These are phyloP conservation scores for Podaxis pistillaris DNA, from an alignment of 768 basidiomycete genomes.

Conservation along the genomic window DNA sequence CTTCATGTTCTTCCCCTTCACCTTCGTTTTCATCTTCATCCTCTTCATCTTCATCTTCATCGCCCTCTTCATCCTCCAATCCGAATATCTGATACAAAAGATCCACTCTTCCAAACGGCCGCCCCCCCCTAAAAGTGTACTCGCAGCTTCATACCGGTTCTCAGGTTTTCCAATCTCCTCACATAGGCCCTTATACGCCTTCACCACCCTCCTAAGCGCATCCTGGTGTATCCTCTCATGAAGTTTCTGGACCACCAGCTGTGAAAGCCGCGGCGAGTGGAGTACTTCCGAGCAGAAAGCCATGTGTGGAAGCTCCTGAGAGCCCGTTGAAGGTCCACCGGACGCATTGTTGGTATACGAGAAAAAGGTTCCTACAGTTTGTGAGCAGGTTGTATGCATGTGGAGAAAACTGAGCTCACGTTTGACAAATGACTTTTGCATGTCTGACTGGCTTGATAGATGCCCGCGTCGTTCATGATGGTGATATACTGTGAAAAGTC, in stretches of 20 bases:
- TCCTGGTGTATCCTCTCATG: constrained; percentile 72
- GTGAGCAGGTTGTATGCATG: not conserved
- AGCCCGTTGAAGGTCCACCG: constrained; percentile 58
- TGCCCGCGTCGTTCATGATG: constrained; percentile 53
- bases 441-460: constrained; percentile 44
- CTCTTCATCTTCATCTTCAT: not conserved
- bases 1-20: not conserved
- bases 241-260: constrained; percentile 65
- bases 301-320: constrained; percentile 77
- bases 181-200: constrained; percentile 49
- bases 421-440: constrained; percentile 36
- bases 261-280: constrained; percentile 75
- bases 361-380: constrained; percentile 64
- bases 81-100: too few species aligned
- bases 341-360: constrained; percentile 63
- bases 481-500: constrained; percentile 39
- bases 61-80: too few species aligned
- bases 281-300: constrained; percentile 81
- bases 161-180: too few species aligned
- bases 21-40: not conserved
- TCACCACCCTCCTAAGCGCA: constrained; percentile 65
- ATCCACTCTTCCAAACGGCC: too few species aligned
- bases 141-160: too few species aligned
- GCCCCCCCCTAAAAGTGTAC: too few species aligned
- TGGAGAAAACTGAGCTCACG: constrained; percentile 29